These are phyloP conservation scores for Lepidium sativum DNA, from an alignment of 345 rosid genomes.

Conservation along the genomic window DNA sequence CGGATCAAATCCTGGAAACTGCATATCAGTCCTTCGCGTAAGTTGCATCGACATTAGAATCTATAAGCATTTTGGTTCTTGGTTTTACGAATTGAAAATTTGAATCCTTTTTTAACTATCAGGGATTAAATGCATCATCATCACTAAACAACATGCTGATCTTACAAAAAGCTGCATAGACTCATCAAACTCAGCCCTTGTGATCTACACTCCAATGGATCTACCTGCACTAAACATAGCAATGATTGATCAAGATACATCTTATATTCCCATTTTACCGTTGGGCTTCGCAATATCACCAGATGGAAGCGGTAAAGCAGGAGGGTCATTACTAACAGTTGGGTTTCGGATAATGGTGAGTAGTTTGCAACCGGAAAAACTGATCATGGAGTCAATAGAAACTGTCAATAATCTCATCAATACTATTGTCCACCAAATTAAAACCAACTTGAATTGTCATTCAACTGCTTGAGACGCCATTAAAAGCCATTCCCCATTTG, in stretches of 20 bases:
- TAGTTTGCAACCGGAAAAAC: constrained; percentile 74
- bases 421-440: constrained; percentile 92
- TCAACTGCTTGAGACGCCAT: constrained; percentile 27
- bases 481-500: constrained; percentile 20
- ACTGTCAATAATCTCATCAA: constrained; percentile 85
- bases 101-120: not conserved
- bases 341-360: constrained; percentile 91
- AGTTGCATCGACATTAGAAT: constrained; percentile 13
- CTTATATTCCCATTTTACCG: constrained; percentile 70
- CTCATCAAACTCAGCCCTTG: constrained; percentile 57
- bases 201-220: constrained; percentile 83
- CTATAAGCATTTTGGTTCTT: not conserved
- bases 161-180: constrained; percentile 92
- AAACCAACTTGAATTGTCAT: constrained; percentile 77
- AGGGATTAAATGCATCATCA: constrained; percentile 71
- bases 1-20: constrained; percentile 87
- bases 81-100: not conserved
- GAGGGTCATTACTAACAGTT: constrained; percentile 75
- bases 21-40: constrained; percentile 91
- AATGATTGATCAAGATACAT: constrained; percentile 88
- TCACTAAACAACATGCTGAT: constrained; percentile 89
- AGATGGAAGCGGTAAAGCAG: constrained; percentile 37
- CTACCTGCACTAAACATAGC: constrained; percentile 67
- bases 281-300: constrained; percentile 81
- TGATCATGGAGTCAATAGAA: constrained; percentile 85